Evolutionary conservation across 73 alveolate genomes (phyloP), one percentile per base, ranked within the genome.

Genomic region (Urostyla sp.): DNA sequence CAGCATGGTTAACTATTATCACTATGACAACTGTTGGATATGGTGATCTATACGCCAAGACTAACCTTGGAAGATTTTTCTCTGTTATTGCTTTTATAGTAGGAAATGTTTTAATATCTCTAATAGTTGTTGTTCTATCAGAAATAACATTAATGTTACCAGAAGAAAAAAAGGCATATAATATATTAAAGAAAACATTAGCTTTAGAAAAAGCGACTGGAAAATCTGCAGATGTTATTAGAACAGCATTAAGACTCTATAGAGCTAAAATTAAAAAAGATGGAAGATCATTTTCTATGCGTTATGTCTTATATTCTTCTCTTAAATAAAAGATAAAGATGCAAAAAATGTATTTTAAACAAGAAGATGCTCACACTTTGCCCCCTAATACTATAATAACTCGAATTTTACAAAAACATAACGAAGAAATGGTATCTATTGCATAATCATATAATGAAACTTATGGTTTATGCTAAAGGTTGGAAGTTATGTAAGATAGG

Each of bases 21-120:
- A 84, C 92, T 5, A 84, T 84, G 92, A 84, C 92, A 2, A 84
- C 92, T 11, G 92, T 84, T 0, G 92, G 92, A 3, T 84, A 84
- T 75, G 92, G 92, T 0, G 92, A 84, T 43, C 43, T 73, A 44
- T 73, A 52, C 32, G 88, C 92, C 5, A 18, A 48, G 53, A 79
- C 85, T 43, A 58, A 73, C 58, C 60, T 67, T 21, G 92, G 92
- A 0, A 53, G 92, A 57, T 34, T 84, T 40, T 75, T 84, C 20
- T 79, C 88, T 34, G 87, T 84, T 3, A 16, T 84, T 16, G 53
- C 92, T 0, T 84, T 75, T 53, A 53, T 84, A 26, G 44, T 84
- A 7, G 92, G 92, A 15, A 67, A 72, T 44, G 66, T 84, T 21
- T 44, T 84, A 8, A 84, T 84, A 1, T 73, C 88, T 13, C 55